Evolutionary conservation across 169 alveolate genomes (phyloP).

Genomic region (Ichthyophthirius multifiliis): DNA sequence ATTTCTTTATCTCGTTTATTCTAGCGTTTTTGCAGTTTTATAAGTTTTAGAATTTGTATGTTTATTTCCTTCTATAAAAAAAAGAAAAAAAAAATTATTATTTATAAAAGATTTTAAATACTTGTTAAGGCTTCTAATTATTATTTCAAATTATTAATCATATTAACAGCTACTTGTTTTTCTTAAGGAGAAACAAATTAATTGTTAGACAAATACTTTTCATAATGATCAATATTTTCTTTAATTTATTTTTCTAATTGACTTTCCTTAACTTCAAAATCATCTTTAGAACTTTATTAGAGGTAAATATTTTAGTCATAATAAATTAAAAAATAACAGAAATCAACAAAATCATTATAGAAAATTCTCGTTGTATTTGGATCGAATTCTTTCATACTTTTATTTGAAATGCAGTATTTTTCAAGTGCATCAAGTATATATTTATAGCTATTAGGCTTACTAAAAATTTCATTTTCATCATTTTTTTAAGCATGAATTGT

Average conservation of each 20-base stretch:
- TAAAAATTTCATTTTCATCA: not conserved
- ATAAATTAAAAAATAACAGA: not conserved
- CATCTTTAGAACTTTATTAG: not conserved
- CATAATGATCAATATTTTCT: not conserved
- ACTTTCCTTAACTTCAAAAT: not conserved
- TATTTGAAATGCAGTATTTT: not conserved
- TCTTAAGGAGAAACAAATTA: not conserved
- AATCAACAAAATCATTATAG: not conserved
- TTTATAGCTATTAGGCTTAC: constrained; percentile 11
- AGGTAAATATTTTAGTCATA: not conserved
- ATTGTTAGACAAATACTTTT: not conserved
- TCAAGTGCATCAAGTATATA: not conserved
- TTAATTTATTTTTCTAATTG: not conserved
- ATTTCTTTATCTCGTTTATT: not conserved
- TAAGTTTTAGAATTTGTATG: no score
- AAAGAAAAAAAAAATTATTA: no score
- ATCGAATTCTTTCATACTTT: not conserved
- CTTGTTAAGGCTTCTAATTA: not conserved
- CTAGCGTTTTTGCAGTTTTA: not conserved
- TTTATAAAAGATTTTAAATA: no score
- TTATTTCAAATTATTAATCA: not conserved
- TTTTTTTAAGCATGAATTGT: not conserved
- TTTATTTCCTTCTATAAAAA: no score
- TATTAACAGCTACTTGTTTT: not conserved
- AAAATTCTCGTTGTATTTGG: not conserved